These are phyloP conservation scores for Carex littledalei DNA, from an alignment of 176 grass and related monocot genomes.

Conservation along the genomic window DNA sequence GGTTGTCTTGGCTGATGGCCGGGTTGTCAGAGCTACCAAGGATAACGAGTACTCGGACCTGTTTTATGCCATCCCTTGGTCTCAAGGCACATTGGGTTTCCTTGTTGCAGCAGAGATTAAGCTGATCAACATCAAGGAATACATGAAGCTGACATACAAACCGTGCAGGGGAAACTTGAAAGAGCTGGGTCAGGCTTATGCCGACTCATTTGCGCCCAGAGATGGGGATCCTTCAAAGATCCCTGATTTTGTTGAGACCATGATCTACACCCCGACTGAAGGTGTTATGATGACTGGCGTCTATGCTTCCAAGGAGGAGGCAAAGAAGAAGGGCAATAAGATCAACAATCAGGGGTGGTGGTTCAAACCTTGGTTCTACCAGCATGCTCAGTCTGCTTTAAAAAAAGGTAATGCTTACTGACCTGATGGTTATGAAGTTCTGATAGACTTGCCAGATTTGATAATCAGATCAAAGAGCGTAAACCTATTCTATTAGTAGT, in stretches of 20 bases:
- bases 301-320: constrained; percentile 94
- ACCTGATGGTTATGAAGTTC: neutral
- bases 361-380: constrained; percentile 97
- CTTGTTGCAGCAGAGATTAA: constrained; percentile 90
- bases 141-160: constrained; percentile 77
- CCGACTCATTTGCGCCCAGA: constrained; percentile 63
- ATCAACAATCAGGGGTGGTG: constrained; percentile 85
- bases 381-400: constrained; percentile 73
- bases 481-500: neutral
- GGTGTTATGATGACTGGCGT: constrained; percentile 87
- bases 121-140: constrained; percentile 78
- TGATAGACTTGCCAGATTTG: neutral
- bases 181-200: constrained; percentile 63
- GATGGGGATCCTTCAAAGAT: constrained; percentile 76
- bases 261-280: constrained; percentile 62
- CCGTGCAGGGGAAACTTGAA: constrained; percentile 52
- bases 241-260: constrained; percentile 90
- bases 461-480: neutral
- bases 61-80: constrained; percentile 89
- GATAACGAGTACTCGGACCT: constrained; percentile 87
- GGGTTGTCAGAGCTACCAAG: constrained; percentile 78
- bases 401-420: constrained; percentile 36
- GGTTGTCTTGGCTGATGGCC: constrained; percentile 73
- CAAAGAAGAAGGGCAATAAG: constrained; percentile 89
- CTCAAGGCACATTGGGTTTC: constrained; percentile 82